phyloP scores from a whole-genome alignment of 441 rosid genomes.

The Isatis lusitanica region DNA sequence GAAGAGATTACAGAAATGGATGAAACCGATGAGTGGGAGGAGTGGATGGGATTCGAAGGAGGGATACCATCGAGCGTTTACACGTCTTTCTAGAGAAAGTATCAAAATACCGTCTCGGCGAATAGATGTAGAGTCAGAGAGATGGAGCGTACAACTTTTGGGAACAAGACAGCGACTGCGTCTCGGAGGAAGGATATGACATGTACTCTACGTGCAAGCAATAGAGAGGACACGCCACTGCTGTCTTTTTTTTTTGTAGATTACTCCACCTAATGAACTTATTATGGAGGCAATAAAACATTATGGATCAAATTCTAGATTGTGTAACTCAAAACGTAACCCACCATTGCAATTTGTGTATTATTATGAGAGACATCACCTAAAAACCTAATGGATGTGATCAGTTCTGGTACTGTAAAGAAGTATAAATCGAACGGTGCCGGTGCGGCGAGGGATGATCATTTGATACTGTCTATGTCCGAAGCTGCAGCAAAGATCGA shows the following conservation, averaged over 20 bases:
- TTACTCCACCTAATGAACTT: slow-evolving; percentile 7
- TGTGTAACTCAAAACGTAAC: background rate
- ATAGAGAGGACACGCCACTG: slow-evolving; percentile 32
- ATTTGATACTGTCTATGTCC: too few relatives aligned
- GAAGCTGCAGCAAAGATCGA: too few relatives aligned
- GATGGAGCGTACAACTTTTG: slow-evolving; percentile 40
- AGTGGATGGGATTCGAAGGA: slow-evolving; percentile 45
- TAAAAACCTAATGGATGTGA: too few relatives aligned
- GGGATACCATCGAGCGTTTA: slow-evolving; percentile 33
- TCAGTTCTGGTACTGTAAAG: too few relatives aligned
- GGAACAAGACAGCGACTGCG: slow-evolving; percentile 47
- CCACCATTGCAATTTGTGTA: background rate
- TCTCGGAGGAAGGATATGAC: slow-evolving; percentile 35
- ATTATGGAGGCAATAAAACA: background rate
- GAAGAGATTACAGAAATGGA: slow-evolving; percentile 26
- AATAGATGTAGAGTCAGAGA: slow-evolving; percentile 27
- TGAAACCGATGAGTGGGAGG: slow-evolving; percentile 33
- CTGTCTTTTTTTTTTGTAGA: background rate
- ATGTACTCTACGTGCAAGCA: slow-evolving; percentile 41
- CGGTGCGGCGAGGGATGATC: too few relatives aligned
- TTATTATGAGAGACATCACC: background rate
- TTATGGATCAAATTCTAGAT: background rate
- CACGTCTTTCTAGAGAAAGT: background rate
- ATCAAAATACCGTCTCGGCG: background rate
- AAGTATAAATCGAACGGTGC: too few relatives aligned